Base-by-base conservation (phyloP, 1,284 basidiomycete genomes). In the Sanghuangporus weigelae region DNA sequence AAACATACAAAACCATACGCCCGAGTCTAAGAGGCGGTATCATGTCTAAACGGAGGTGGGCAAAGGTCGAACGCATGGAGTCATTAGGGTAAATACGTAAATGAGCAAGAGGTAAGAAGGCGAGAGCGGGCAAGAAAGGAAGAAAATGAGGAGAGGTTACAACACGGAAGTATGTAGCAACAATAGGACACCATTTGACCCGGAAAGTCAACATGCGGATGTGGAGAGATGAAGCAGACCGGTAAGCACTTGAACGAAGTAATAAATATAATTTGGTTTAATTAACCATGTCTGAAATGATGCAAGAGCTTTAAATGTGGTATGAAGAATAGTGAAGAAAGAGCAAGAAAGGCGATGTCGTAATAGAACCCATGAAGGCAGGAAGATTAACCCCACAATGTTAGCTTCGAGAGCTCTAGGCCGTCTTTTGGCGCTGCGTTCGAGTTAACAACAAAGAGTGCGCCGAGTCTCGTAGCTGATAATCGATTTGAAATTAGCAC, bases 401-500 rank as follows among this genome's bases (percentile, higher is more conserved):
- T 81, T 23, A 82, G 72, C 67, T 78, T 80, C 63, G 71, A 75
- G 62, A 82, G 70, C 61, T 79, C 77, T 44, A 66, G 39, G 3
- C 58, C 62, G 14, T 81, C 69, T 19, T 67, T 71, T 19, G 69
- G 73, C 60, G 35, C 59, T 12, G 60, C 73, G 62, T 70, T 73
- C 31, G 69, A 72, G 46, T 70, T 74, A 63, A 75, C 77, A 35
- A 83, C 78, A 59, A 82, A 82, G 19, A 82, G 68, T 3, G 78
- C 79, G 21, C 81, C 80, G 14, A 82, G 67, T 23, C 76, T 75
- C 14, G 77, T 79, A 55, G 77, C 80, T 82, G 58, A 62, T 26
- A 63, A 64, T 11, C n/a, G 26, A 60, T 42, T 46, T n/a, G 50
- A 66, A 57, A 31, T 58, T 49, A 63, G 48, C 58, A 59, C 58